Evolutionary conservation across 2,329 filamentous ascomycete genomes (phyloP), one percentile per base, ranked within the genome.

Genomic region (Spiromastix sp.): DNA sequence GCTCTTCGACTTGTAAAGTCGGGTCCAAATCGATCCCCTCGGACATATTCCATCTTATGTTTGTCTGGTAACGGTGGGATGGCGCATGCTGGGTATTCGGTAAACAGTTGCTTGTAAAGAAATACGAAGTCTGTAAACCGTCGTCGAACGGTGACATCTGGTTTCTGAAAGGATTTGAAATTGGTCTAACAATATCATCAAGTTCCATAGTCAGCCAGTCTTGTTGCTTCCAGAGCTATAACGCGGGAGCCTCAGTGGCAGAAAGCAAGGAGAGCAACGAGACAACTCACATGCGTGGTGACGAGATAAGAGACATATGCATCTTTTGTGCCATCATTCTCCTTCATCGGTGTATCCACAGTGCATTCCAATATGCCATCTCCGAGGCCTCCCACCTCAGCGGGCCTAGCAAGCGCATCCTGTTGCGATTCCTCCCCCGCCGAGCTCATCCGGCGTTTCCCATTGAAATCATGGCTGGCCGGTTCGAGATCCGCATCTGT

Each of bases 121-220:
- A 94, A 98, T 48, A 93, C 81, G 56, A 98, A 98, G 65, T 98
- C 91, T 48, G 89, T 96, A 64, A 95, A 98, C 52, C 91, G 85
- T 48, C 91, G 78, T 42, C 91, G 83, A 42, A 93, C 81, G 17
- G 72, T 71, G 42, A 85, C 86, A 13, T 79, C 77, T 22, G 82
- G 68, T 56, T 80, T 85, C 58, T 91, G 81, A 61, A 96, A 98
- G 45, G 86, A 83, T 48, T 86, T 80, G 62, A 96, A 96, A 49
- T 93, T 86, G 45, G 87, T 93, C 86, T 94, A 44, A 19, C n/a
- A 40, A 37, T 20, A 18, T 13, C 32, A 37, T 21, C n/a, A n/a
- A 16, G 20, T n/a, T n/a, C n/a, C n/a, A n/a, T n/a, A n/a, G n/a
- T n/a, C n/a, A n/a, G n/a, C n/a, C n/a, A n/a, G n/a, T n/a, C n/a